Conservation (phyloP, 2,329 filamentous ascomycete species). For the Paraconiothyrium sp. region DNA sequence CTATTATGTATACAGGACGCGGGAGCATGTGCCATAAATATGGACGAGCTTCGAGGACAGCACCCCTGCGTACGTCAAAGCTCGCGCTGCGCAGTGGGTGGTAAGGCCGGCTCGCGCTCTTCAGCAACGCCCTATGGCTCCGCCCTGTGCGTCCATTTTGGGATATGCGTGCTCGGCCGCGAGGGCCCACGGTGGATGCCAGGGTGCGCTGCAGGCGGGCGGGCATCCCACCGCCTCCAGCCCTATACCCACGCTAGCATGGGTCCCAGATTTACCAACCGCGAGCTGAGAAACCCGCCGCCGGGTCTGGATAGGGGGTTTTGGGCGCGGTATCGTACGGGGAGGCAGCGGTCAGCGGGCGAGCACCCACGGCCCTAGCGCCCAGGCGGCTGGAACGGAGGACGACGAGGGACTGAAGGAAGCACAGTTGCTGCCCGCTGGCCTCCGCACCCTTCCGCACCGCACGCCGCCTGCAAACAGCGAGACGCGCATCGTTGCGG, state of each 20-base stretch:
- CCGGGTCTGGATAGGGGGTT: slow-evolving; percentile 10
- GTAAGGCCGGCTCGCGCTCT: slow-evolving; percentile 19
- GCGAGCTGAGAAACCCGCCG: slow-evolving; percentile 9
- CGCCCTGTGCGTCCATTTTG: slow-evolving; percentile 14
- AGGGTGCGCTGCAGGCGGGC: slow-evolving; percentile 26
- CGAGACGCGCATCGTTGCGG: too few relatives aligned
- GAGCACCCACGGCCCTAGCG: slow-evolving; percentile 20
- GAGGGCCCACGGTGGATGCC: slow-evolving; percentile 4
- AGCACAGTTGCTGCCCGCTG: not conserved
- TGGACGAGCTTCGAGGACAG: slow-evolving; percentile 21
- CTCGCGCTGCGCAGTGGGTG: slow-evolving; percentile 20
- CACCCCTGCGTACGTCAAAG: slow-evolving; percentile 16
- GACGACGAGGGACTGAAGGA: not conserved
- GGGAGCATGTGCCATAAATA: slow-evolving; percentile 34
- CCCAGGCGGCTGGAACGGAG: slow-evolving; percentile 11
- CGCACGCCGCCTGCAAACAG: not conserved
- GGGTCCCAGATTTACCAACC: slow-evolving; percentile 14
- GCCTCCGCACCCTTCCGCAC: slow-evolving; percentile 6
- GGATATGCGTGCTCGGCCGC: slow-evolving; percentile 9
- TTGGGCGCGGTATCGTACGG: slow-evolving; percentile 9
- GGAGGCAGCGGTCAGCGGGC: slow-evolving; percentile 27
- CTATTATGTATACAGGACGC: slow-evolving; percentile 14
- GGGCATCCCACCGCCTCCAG: slow-evolving; percentile 20
- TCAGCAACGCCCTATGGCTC: slow-evolving; percentile 14
- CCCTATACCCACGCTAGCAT: slow-evolving; percentile 15